Evolutionary conservation across 768 basidiomycete species (phyloP), one percentile per base, ranked within the genome.

Genomic region (Xerocomus brunneocitrinus): DNA sequence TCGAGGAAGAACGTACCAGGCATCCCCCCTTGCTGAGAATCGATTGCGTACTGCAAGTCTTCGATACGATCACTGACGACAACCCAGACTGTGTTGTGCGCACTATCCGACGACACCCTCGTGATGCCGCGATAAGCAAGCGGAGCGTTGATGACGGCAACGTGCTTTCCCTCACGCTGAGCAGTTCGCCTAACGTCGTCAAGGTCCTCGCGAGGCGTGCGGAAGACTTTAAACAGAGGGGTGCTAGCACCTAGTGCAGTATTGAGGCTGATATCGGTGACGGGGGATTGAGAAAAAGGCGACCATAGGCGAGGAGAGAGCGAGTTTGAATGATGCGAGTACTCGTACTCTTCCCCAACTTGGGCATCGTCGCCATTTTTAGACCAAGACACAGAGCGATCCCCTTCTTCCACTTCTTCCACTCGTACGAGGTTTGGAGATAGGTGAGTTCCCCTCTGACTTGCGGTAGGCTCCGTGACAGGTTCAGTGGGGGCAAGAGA

Each of bases 191-290:
- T 58, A 16, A 69, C 46, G 31, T 51, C 50, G 14, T 66, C 58
- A 13, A 69, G 54, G 27, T 70, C 70, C 48, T 60, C 55, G 10
- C 58, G 48, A 19, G 70, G 68, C 4, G 67, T 69, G 12, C 70
- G 58, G 41, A 71, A 69, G 10, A 71, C 64, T 28, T 67, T 68
- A 55, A 70, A 71, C 12, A 71, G 46, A 30, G 68, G 68, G 5
- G 70, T 71, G 35, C 70, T 70, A 12, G 54, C 61, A 31, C 59
- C 64, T 22, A 69, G 57, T 8, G 55, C 66, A 30, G 64, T 59
- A 30, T 60, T 53, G 13, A 69, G 59, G 42, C 56, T 66, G 38
- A 61, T 41, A 9, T 70, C 68, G 30, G 58, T 58, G 52, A 59
- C 50, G 7, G 54, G 55, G 8, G 67, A 53, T 36, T 66, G 62